Conservation (phyloP, 345 rosid species). For the Aquilaria sinensis region DNA sequence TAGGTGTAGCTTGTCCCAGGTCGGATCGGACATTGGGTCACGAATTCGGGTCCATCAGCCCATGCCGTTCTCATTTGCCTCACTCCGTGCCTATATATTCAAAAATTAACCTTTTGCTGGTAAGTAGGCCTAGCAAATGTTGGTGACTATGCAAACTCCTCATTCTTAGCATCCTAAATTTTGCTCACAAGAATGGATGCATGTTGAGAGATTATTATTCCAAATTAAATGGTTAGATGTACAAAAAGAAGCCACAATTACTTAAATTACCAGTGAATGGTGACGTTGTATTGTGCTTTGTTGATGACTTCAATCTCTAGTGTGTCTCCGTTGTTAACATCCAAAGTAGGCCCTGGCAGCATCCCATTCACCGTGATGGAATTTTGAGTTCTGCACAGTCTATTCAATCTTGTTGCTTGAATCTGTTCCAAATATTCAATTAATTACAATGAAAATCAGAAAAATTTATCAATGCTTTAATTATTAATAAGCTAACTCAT, state of each 20-base stretch:
- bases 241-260: background rate
- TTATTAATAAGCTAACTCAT: background rate
- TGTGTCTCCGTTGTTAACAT: conserved; percentile 65
- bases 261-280: conserved; percentile 72
- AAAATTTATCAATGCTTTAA: conserved; percentile 4
- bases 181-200: background rate
- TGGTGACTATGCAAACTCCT: no score
- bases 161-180: background rate
- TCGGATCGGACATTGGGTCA: conserved; percentile 92
- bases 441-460: no score
- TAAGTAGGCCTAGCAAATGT: no score
- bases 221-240: no score
- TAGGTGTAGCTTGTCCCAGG: conserved; percentile 83
- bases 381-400: conserved; percentile 82
- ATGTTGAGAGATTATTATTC: background rate
- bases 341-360: conserved; percentile 92
- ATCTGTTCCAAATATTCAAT: conserved; percentile 26
- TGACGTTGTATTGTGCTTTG: conserved; percentile 59
- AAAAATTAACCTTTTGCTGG: background rate
- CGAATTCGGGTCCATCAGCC: conserved; percentile 96
- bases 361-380: conserved; percentile 85
- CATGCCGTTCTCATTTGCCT: conserved; percentile 83
- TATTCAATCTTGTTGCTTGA: conserved; percentile 83
- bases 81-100: conserved; percentile 65
- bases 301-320: conserved; percentile 62